phyloP scores from a whole-genome alignment of 768 basidiomycete species.

The Kwoniella dejecticola region DNA sequence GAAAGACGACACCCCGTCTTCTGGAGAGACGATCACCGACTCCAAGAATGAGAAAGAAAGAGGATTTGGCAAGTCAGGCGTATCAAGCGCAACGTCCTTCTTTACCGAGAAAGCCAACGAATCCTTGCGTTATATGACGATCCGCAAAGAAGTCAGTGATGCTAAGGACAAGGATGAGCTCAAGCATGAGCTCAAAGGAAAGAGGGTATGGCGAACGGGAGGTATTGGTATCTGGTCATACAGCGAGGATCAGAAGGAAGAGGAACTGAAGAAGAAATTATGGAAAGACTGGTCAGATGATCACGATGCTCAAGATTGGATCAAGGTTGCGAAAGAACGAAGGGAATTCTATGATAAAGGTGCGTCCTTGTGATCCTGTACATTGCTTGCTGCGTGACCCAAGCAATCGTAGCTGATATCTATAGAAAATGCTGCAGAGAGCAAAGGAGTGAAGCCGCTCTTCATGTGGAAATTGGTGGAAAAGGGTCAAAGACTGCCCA shows the following conservation, averaged over 20 bases:
- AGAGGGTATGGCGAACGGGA: conserved; percentile 42
- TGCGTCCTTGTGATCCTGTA: background rate
- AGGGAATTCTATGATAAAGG: conserved; percentile 41
- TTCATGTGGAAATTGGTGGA: conserved; percentile 52
- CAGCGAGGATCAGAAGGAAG: conserved; percentile 27
- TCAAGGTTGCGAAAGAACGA: conserved; percentile 31
- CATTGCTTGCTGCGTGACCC: background rate
- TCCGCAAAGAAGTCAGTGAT: conserved; percentile 30
- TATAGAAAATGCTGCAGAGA: conserved; percentile 21
- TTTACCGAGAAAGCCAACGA: conserved; percentile 27
- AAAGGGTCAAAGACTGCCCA: conserved; percentile 30
- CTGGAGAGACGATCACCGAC: conserved; percentile 22
- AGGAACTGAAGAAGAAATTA: conserved; percentile 30
- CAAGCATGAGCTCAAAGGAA: conserved; percentile 39
- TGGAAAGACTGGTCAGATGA: conserved; percentile 38
- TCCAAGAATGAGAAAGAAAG: conserved; percentile 21
- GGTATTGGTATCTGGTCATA: conserved; percentile 47
- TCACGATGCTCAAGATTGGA: conserved; percentile 39
- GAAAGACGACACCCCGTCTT: conserved; percentile 27
- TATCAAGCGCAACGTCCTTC: conserved; percentile 4
- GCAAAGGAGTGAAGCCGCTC: conserved; percentile 43
- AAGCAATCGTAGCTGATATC: background rate
- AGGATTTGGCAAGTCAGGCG: conserved; percentile 42
- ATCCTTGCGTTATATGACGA: conserved; percentile 28
- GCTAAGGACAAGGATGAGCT: conserved; percentile 33